A percentile compares a stretch with the other conserved stretches of the same genome.
phyloP scores from a whole-genome alignment of 495 filamentous ascomycete genomes.

The Penicillium cosmopolitanum region DNA sequence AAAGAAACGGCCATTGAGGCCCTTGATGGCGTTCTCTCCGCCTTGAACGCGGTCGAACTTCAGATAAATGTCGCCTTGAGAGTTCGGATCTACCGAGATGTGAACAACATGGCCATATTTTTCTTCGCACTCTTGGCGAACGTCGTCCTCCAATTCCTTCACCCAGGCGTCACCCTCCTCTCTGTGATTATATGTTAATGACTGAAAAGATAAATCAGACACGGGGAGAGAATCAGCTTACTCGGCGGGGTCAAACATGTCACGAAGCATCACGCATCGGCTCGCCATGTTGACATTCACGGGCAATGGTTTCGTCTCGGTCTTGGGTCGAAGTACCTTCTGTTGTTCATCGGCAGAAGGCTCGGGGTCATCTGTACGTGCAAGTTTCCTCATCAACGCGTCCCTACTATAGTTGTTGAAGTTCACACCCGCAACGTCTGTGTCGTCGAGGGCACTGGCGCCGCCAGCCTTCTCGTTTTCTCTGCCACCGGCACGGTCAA shows the following conservation, averaged over 20 bases:
- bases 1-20: constrained; percentile 95
- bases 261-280: constrained; percentile 89
- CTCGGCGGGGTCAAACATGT: constrained; percentile 93
- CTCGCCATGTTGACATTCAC: constrained; percentile 91
- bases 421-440: constrained; percentile 96
- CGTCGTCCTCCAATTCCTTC: constrained; percentile 93
- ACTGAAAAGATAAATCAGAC: not conserved
- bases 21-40: constrained; percentile 96
- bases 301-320: constrained; percentile 78
- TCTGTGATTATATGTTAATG: constrained; percentile 59
- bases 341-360: constrained; percentile 65
- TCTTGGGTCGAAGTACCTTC: constrained; percentile 75
- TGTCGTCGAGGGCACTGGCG: constrained; percentile 96
- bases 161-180: constrained; percentile 87
- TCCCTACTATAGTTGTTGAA: constrained; percentile 99
- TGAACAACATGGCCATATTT: constrained; percentile 99
- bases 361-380: constrained; percentile 87
- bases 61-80: constrained; percentile 94
- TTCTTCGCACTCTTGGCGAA: constrained; percentile 87
- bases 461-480: constrained; percentile 88
- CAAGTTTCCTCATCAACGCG: constrained; percentile 96
- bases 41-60: constrained; percentile 96
- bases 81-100: constrained; percentile 92
- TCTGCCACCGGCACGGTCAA: constrained; percentile 89
- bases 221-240: constrained; percentile 53